A percentile compares a stretch with the other conserved stretches of the same genome.
Evolutionary conservation across 169 alveolate species (phyloP).

Genomic region (Miamiensis avidus): DNA sequence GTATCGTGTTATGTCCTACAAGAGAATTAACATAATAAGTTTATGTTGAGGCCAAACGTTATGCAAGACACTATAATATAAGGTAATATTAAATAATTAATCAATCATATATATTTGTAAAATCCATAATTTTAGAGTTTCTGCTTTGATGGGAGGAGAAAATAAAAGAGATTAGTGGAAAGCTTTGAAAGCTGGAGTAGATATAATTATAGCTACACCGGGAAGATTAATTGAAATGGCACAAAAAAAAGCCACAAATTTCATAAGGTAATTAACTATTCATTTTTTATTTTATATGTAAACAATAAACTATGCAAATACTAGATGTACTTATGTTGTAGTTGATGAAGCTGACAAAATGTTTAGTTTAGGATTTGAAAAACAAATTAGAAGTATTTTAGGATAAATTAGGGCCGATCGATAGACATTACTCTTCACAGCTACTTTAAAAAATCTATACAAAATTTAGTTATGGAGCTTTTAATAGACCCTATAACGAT

Average conservation of each 20-base stretch:
- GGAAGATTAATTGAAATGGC: slow-evolving; percentile 82
- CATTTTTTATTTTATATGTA: slow-evolving; percentile 91
- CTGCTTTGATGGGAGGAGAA: slow-evolving; percentile 63
- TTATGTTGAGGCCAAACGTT: slow-evolving; percentile 34
- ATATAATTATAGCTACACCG: slow-evolving; percentile 79
- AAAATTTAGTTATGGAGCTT: slow-evolving; percentile 58
- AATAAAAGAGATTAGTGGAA: slow-evolving; percentile 57
- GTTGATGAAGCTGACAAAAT: slow-evolving; percentile 84
- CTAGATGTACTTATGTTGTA: slow-evolving; percentile 78
- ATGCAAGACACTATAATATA: slow-evolving; percentile 31
- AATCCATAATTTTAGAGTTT: slow-evolving; percentile 22
- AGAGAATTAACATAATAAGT: slow-evolving; percentile 93
- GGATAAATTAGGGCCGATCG: slow-evolving; percentile 68
- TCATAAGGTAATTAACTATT: no score
- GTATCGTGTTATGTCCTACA: slow-evolving; percentile 92
- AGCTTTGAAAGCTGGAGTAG: slow-evolving; percentile 94
- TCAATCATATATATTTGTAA: not conserved
- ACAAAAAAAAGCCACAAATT: slow-evolving; percentile 67
- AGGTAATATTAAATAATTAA: not conserved
- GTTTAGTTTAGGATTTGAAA: slow-evolving; percentile 83
- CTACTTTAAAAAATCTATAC: slow-evolving; percentile 69
- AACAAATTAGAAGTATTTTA: slow-evolving; percentile 58
- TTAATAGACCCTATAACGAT: slow-evolving; percentile 41
- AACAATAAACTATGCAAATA: no score
- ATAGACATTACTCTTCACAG: slow-evolving; percentile 68